A percentile compares a stretch with the other conserved stretches of the same genome.
Evolutionary conservation across 176 grass and related monocot species (phyloP).

Genomic region (Aegilops umbellulata): DNA sequence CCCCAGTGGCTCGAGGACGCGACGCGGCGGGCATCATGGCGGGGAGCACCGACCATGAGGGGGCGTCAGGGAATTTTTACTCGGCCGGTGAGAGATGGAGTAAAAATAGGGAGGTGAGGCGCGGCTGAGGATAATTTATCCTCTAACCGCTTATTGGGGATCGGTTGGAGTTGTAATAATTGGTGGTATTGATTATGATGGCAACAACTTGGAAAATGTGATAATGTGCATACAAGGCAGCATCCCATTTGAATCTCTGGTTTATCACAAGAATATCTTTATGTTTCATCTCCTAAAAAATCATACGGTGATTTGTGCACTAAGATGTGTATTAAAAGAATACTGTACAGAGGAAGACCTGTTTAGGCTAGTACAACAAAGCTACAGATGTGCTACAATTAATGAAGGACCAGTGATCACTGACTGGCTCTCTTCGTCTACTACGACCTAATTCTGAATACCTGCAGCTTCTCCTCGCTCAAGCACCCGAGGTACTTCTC

Average conservation of each 20-base stretch:
- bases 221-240: neutral
- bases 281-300: neutral
- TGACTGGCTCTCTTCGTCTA: neutral
- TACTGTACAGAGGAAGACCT: constrained; percentile 10
- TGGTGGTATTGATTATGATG: neutral
- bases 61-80: too few relatives aligned
- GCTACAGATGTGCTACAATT: neutral
- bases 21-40: too few relatives aligned
- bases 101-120: too few relatives aligned
- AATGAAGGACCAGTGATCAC: neutral
- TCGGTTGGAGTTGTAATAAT: too few relatives aligned
- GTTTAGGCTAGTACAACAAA: neutral
- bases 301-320: neutral
- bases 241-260: constrained; percentile 11
- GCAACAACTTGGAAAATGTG: neutral
- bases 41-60: too few relatives aligned
- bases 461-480: constrained; percentile 68
- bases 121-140: too few relatives aligned
- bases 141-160: too few relatives aligned
- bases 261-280: neutral
- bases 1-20: too few relatives aligned
- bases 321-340: neutral
- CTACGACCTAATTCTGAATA: constrained; percentile 42
- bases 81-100: too few relatives aligned
- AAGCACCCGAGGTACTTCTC: constrained; percentile 70